phyloP scores from a whole-genome alignment of 2,329 filamentous ascomycete species.

The Penicillium sp. region DNA sequence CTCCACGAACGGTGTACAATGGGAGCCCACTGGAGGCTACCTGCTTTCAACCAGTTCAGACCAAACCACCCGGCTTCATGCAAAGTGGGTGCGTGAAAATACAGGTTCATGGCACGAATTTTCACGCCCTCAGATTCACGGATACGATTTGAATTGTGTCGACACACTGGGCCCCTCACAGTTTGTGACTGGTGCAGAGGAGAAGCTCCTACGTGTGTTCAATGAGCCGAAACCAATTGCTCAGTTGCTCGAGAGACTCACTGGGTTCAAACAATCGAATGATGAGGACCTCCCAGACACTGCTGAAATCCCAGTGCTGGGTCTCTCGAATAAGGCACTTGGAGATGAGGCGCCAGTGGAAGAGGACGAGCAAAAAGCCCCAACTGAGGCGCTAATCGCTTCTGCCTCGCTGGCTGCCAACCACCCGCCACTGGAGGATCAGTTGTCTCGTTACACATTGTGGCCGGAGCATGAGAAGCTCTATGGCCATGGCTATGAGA shows the following conservation, averaged over 20 bases:
- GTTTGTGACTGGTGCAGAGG: conserved; percentile 93
- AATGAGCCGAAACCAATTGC: conserved; percentile 83
- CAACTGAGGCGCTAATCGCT: conserved; percentile 21
- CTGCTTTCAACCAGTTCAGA: conserved; percentile 85
- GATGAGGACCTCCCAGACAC: conserved; percentile 67
- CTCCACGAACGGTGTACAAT: conserved; percentile 76
- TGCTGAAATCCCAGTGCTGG: conserved; percentile 90
- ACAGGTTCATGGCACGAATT: conserved; percentile 85
- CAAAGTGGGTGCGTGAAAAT: conserved; percentile 64
- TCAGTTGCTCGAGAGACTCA: conserved; percentile 66
- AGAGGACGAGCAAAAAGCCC: conserved; percentile 42
- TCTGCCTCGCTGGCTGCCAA: conserved; percentile 53
- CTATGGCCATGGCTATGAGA: conserved; percentile 96
- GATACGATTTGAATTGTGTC: conserved; percentile 95
- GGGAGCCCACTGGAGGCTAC: conserved; percentile 79
- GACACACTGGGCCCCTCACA: conserved; percentile 68
- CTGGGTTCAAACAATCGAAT: conserved; percentile 53
- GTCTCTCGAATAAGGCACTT: conserved; percentile 92
- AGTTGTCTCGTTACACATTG: conserved; percentile 81
- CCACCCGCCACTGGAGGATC: conserved; percentile 84
- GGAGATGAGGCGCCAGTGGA: conserved; percentile 42
- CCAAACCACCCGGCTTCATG: conserved; percentile 87
- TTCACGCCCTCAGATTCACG: conserved; percentile 92
- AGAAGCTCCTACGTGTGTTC: conserved; percentile 97
- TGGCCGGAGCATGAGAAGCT: conserved; percentile 97